A percentile compares a stretch with the other conserved stretches of the same genome.
Conservation (phyloP, 2,329 filamentous ascomycete genomes). For the Xylogone sp. region DNA sequence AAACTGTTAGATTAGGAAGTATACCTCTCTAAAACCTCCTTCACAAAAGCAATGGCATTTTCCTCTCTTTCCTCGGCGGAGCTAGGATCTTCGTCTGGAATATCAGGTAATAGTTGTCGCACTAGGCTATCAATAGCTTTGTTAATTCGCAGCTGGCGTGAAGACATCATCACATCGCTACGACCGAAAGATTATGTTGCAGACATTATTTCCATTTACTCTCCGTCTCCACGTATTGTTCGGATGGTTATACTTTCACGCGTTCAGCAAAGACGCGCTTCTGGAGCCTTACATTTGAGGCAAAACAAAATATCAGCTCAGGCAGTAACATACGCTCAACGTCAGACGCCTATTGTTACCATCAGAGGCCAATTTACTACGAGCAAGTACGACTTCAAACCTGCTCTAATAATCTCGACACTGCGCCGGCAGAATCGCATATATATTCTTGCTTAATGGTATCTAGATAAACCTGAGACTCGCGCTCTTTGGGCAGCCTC, state of each 20-base stretch:
- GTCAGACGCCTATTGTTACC: conserved; percentile 9
- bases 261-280: neutral
- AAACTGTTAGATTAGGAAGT: neutral
- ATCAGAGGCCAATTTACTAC: conserved; percentile 10
- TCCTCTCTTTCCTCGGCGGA: conserved; percentile 66
- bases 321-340: conserved; percentile 8
- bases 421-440: conserved; percentile 17
- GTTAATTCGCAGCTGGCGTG: conserved; percentile 59
- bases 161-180: conserved; percentile 29
- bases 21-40: conserved; percentile 38
- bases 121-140: conserved; percentile 78
- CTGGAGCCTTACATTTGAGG: conserved; percentile 4
- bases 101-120: conserved; percentile 65
- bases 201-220: neutral
- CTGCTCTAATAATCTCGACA: conserved; percentile 16
- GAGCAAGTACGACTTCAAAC: conserved; percentile 13
- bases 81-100: conserved; percentile 64
- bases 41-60: conserved; percentile 49
- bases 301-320: neutral
- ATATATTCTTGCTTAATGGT: conserved; percentile 22
- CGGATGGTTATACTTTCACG: neutral
- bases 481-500: conserved; percentile 21
- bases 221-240: neutral
- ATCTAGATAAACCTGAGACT: conserved; percentile 16
- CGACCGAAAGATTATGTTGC: conserved; percentile 4